These are phyloP conservation scores for Calonectria hawksworthii DNA, from an alignment of 2,329 filamentous ascomycete species.

Conservation along the genomic window DNA sequence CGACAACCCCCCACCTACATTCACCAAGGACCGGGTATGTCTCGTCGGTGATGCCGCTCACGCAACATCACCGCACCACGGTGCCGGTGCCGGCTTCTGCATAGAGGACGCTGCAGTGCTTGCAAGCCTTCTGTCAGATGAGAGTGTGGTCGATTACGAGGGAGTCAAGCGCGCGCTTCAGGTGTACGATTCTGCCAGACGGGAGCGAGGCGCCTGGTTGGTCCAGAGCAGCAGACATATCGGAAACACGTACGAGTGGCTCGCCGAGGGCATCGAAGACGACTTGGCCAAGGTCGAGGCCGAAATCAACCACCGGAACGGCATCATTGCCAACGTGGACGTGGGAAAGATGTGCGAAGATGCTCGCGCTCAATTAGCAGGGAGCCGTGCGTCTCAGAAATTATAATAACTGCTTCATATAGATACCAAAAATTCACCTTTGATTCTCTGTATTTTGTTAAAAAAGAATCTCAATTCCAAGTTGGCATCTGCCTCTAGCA, in stretches of 20 bases:
- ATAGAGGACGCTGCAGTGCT: constrained; percentile 27
- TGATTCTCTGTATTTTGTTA: not conserved
- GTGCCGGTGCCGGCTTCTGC: constrained; percentile 22
- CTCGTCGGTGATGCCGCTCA: constrained; percentile 27
- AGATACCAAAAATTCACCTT: not conserved
- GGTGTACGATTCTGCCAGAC: constrained; percentile 14
- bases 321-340: constrained; percentile 22
- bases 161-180: constrained; percentile 8
- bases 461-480: not conserved
- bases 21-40: constrained; percentile 11
- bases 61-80: constrained; percentile 26
- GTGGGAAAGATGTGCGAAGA: constrained; percentile 19
- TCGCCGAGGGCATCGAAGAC: constrained; percentile 12
- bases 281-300: constrained; percentile 19
- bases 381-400: not conserved
- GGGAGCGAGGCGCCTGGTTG: constrained; percentile 17
- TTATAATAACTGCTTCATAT: not conserved
- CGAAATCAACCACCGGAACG: constrained; percentile 23
- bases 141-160: not conserved
- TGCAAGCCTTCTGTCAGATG: constrained; percentile 1
- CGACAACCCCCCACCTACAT: constrained; percentile 19
- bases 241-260: constrained; percentile 25
- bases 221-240: constrained; percentile 25
- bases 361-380: constrained; percentile 3
- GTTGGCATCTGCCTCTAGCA: not conserved